Conservation (phyloP, 2,329 filamentous ascomycete species). For the Diplodia intermedia region DNA sequence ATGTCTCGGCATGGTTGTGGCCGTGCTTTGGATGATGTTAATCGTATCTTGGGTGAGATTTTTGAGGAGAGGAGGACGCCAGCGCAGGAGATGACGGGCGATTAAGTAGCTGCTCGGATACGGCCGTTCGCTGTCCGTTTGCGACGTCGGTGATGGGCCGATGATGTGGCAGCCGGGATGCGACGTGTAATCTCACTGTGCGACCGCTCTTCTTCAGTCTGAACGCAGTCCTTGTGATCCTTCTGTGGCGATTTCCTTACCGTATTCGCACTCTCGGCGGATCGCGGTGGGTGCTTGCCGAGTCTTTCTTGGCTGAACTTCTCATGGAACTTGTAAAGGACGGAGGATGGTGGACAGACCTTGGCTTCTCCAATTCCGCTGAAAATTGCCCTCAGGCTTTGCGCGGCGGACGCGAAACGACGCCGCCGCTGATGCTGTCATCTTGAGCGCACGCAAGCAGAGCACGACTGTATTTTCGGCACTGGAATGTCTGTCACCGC, state of each 20-base stretch:
- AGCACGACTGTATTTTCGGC: background rate
- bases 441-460: constrained; percentile 6
- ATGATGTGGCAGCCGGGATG: background rate
- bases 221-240: too few species aligned
- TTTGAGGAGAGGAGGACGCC: background rate
- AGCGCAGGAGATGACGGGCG: background rate
- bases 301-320: too few species aligned
- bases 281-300: too few species aligned
- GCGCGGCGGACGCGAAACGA: background rate
- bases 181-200: too few species aligned
- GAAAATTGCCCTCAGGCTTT: too few species aligned
- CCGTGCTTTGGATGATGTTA: background rate
- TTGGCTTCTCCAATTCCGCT: too few species aligned
- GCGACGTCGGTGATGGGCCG: background rate
- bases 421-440: constrained; percentile 1
- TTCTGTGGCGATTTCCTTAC: too few species aligned
- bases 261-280: too few species aligned
- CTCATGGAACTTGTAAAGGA: too few species aligned
- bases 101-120: background rate
- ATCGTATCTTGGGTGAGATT: background rate
- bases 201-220: too few species aligned
- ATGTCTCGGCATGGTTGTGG: background rate
- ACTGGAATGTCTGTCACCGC: too few species aligned
- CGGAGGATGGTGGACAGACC: too few species aligned
- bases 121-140: background rate